phyloP scores from a whole-genome alignment of 352 stramenopile genomes.

The Phytophthora podocarpi region DNA sequence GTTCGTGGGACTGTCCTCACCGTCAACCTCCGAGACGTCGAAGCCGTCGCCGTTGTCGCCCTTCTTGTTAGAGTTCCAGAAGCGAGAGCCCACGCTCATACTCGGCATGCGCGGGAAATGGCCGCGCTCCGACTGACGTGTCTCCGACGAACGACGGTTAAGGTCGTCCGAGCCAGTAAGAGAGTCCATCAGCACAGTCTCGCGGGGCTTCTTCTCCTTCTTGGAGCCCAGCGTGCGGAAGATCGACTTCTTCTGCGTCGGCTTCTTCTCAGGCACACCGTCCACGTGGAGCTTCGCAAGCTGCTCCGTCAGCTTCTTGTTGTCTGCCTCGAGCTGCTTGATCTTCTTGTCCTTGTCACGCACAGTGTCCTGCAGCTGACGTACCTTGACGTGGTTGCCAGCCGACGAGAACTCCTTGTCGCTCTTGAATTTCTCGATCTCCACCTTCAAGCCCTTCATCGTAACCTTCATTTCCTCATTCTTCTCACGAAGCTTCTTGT shows the following conservation, averaged over 20 bases:
- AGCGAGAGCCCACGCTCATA: constrained; percentile 69
- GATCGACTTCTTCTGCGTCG: constrained; percentile 70
- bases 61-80: constrained; percentile 73
- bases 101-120: constrained; percentile 73
- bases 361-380: constrained; percentile 73
- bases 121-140: constrained; percentile 57
- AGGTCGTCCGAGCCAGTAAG: constrained; percentile 79
- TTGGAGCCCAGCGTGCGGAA: constrained; percentile 88
- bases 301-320: constrained; percentile 76
- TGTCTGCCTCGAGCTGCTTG: constrained; percentile 66
- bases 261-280: constrained; percentile 50
- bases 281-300: constrained; percentile 57
- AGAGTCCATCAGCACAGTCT: constrained; percentile 75
- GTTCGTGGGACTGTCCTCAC: constrained; percentile 51
- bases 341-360: constrained; percentile 83
- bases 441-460: constrained; percentile 64
- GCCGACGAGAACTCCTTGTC: constrained; percentile 83
- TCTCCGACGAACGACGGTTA: constrained; percentile 59
- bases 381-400: constrained; percentile 75
- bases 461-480: constrained; percentile 76
- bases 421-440: constrained; percentile 76
- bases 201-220: constrained; percentile 69
- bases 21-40: constrained; percentile 53
- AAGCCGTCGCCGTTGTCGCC: constrained; percentile 48
- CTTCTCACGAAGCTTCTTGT: constrained; percentile 78